Base-by-base conservation (phyloP, 2,329 filamentous ascomycete genomes). In the Exophiala sp. region DNA sequence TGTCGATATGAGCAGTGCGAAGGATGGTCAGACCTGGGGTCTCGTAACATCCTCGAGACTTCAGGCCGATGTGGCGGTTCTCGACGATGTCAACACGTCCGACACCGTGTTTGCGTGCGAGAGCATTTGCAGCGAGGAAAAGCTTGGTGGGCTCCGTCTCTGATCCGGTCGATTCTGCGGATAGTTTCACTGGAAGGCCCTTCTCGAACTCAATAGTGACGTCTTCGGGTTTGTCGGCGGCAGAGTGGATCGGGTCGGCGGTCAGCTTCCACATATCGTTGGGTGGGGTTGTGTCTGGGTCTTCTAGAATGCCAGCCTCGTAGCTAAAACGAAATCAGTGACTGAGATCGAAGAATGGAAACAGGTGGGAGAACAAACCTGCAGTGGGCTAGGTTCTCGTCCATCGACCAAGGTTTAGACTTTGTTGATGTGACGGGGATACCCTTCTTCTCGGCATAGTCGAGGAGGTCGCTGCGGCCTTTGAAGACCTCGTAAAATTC, bases 71-170 rank as follows among this genome's bases (percentile, higher is more conserved):
- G 76, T 87, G 89, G 50, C 88, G 81, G 76, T 88, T 88, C 72
- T 90, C 87, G 57, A 91, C 88, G 67, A 92, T 92, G 71, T 92
- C 88, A 62, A 92, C 49, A 66, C 89, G 79, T 65, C 88, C 89
- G 62, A 92, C 82, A 69, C 89, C 89, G 74, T 90, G 77, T 61
- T 77, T 79, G 69, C 82, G 80, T 61, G 82, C 89, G 60, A 92
- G 50, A 18, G 52, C 55, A 48, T 65, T 65, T 14, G 59, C 78
- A 52, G 81, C 78, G 57, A 83, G 76, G 78, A 92, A 92, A 53
- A 92, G 76, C 67, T 87, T 84, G 52, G 89, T 78, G 4, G 83
- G 77, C 66, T 87, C 86, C 52, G 86, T 89, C 63, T 82, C 78
- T 35, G 75, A 78, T 75, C 87, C 81, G 47, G 76, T 79, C 50